A percentile compares a stretch with the other conserved stretches of the same genome.
These are phyloP conservation scores for Puccinia sorghi DNA, from an alignment of 1,284 basidiomycete species.

Conservation along the genomic window DNA sequence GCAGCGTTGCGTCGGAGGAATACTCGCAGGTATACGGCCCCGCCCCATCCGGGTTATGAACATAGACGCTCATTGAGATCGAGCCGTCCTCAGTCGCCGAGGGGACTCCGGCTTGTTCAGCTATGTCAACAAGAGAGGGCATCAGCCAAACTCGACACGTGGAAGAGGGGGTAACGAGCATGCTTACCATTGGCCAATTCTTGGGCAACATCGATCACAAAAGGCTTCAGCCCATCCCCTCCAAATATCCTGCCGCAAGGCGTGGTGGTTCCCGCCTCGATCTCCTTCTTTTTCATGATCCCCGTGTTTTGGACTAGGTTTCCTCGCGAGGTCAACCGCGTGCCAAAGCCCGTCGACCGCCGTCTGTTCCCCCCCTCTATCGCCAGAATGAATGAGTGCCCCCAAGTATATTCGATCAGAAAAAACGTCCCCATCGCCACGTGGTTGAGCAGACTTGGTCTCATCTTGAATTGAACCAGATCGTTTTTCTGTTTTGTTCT, in stretches of 20 bases:
- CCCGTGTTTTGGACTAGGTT: slow-evolving; percentile 47
- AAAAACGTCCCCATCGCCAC: not conserved
- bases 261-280: slow-evolving; percentile 4
- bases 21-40: slow-evolving; percentile 47
- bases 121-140: not conserved
- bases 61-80: slow-evolving; percentile 44
- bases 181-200: slow-evolving; percentile 34
- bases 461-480: not conserved
- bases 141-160: not conserved
- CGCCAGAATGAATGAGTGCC: slow-evolving; percentile 39
- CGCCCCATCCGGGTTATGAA: slow-evolving; percentile 38
- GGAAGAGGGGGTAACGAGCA: not conserved
- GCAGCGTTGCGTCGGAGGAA: slow-evolving; percentile 37
- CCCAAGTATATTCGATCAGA: not conserved
- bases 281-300: slow-evolving; percentile 32
- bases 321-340: slow-evolving; percentile 36
- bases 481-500: not conserved
- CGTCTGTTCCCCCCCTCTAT: slow-evolving; percentile 39
- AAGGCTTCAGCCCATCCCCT: slow-evolving; percentile 31
- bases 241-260: slow-evolving; percentile 49
- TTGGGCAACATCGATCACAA: slow-evolving; percentile 41
- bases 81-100: slow-evolving; percentile 29
- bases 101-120: slow-evolving; percentile 37
- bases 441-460: not conserved
- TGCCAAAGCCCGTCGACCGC: slow-evolving; percentile 38